Base-by-base conservation (phyloP, 306 rosid genomes). In the Vigna nakashimae region DNA sequence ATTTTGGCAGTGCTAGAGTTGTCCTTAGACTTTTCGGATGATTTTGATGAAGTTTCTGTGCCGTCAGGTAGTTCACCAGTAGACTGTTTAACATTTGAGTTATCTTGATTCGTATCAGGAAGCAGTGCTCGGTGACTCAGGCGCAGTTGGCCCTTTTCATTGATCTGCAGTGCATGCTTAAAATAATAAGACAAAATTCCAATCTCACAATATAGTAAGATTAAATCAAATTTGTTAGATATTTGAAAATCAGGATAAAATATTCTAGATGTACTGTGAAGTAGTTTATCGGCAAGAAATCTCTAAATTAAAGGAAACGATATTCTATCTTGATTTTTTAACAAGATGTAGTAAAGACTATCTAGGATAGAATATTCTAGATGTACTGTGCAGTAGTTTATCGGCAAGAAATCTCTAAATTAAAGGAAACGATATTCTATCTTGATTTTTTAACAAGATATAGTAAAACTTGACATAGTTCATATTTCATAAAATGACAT, bases 141-240 rank as follows among this genome's bases (percentile, higher is more conserved):
- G 85, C 98, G 98, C 84, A 95, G 90, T 71, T 95, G 98, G 26
- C 98, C 98, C 81, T 89, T 92, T 32, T 88, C 97, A 86, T 95
- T 95, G 83, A 84, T 86, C 98, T 95, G 89, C 73, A 86, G 76
- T 16, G 30, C 65, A 80, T n/a, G 72, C 56, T 28, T 67, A 69
- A 58, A 73, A 71, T 32, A 48, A 79, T 82, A 51, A 73, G 77
- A 65, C 24, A 58, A 73, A 17, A 62, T 32, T 48, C 58, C 9
- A 11, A 64, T 65, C 28, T 62, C 55, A 46, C 20, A 18, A 43
- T 42, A 77, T 7, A 18, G 71, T 58, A 52, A 73, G 73, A 71
- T 57, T 12, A 18, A 67, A 81, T 53, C 20, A 63, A 66, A 51
- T 30, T 20, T 45, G 52, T 55, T 38, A 30, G 52, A 63, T 67